A percentile compares a stretch with the other conserved stretches of the same genome.
These are phyloP conservation scores for Penicillium steckii DNA, from an alignment of 495 filamentous ascomycete species.

Conservation along the genomic window DNA sequence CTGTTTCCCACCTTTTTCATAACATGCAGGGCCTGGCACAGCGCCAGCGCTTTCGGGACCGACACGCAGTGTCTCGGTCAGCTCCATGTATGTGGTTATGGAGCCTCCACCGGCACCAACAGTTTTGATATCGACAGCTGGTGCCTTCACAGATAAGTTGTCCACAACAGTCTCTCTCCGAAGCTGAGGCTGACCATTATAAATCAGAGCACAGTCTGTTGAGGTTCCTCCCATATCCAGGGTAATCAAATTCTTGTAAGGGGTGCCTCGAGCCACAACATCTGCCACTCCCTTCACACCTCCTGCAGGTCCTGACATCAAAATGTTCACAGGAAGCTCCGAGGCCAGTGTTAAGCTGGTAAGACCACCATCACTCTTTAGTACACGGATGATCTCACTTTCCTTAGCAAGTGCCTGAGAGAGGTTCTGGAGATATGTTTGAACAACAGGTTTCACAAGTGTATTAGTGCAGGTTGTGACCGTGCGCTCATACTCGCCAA, in stretches of 20 bases:
- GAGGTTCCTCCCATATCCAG: slow-evolving; percentile 53
- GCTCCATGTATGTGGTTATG: slow-evolving; percentile 42
- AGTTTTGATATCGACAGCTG: slow-evolving; percentile 48
- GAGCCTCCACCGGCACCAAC: slow-evolving; percentile 52
- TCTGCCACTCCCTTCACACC: slow-evolving; percentile 48
- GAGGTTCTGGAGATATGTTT: slow-evolving; percentile 42
- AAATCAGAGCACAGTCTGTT: slow-evolving; percentile 48
- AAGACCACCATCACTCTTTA: slow-evolving; percentile 49
- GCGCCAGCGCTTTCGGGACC: slow-evolving; percentile 52
- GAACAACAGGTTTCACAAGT: slow-evolving; percentile 49
- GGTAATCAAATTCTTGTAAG: slow-evolving; percentile 50
- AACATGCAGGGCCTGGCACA: slow-evolving; percentile 46
- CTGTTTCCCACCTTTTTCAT: slow-evolving; percentile 43
- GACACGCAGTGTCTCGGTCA: slow-evolving; percentile 48
- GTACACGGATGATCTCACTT: slow-evolving; percentile 43
- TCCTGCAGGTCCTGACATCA: slow-evolving; percentile 51
- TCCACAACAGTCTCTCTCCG: slow-evolving; percentile 47
- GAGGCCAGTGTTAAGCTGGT: slow-evolving; percentile 44
- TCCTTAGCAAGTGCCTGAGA: slow-evolving; percentile 33
- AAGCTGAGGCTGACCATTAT: slow-evolving; percentile 43
- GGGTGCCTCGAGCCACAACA: slow-evolving; percentile 42
- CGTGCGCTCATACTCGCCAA: slow-evolving; percentile 52
- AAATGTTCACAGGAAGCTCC: slow-evolving; percentile 45
- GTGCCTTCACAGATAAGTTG: slow-evolving; percentile 44
- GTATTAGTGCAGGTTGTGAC: slow-evolving; percentile 52